Conservation (phyloP, 2,329 filamentous ascomycete genomes). For the Xylariaceae sp. region DNA sequence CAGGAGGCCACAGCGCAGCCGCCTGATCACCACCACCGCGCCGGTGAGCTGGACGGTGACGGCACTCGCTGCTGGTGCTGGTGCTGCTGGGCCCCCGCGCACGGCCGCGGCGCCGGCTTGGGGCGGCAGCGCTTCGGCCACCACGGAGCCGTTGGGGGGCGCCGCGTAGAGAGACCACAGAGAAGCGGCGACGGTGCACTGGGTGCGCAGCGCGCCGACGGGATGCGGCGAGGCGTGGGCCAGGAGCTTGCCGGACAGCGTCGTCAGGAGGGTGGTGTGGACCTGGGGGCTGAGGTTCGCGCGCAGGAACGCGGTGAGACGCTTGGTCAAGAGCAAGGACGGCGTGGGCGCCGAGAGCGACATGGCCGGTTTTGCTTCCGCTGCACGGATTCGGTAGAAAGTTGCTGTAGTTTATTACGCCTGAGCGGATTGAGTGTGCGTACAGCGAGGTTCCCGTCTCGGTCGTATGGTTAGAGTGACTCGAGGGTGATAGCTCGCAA, state of each 20-base stretch:
- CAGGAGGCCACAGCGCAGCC: constrained; percentile 50
- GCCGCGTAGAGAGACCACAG: constrained; percentile 51
- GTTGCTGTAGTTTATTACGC: no score
- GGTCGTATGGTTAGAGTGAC: no score
- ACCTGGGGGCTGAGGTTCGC: constrained; percentile 49
- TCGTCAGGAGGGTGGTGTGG: constrained; percentile 53
- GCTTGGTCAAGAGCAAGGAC: constrained; percentile 57
- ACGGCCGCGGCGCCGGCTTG: constrained; percentile 4
- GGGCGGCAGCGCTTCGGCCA: constrained; percentile 34
- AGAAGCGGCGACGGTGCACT: constrained; percentile 56
- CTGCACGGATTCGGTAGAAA: no score
- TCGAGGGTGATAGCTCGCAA: no score
- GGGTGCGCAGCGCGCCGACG: constrained; percentile 50
- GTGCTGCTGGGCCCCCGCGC: constrained; percentile 2
- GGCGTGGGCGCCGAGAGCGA: constrained; percentile 34
- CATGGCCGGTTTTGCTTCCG: constrained; percentile 6
- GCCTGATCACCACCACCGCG: constrained; percentile 51
- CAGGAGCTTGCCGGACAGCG: constrained; percentile 54
- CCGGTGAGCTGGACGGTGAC: constrained; percentile 53
- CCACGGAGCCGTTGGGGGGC: constrained; percentile 29
- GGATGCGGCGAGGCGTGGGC: constrained; percentile 51
- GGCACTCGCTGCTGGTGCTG: constrained; percentile 24
- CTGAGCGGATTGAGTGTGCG: no score
- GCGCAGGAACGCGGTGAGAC: constrained; percentile 54
- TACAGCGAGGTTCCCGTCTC: no score